A percentile compares a stretch with the other conserved stretches of the same genome.
phyloP scores from a whole-genome alignment of 176 grass and related monocot species.

The Phoenix dactylifera region DNA sequence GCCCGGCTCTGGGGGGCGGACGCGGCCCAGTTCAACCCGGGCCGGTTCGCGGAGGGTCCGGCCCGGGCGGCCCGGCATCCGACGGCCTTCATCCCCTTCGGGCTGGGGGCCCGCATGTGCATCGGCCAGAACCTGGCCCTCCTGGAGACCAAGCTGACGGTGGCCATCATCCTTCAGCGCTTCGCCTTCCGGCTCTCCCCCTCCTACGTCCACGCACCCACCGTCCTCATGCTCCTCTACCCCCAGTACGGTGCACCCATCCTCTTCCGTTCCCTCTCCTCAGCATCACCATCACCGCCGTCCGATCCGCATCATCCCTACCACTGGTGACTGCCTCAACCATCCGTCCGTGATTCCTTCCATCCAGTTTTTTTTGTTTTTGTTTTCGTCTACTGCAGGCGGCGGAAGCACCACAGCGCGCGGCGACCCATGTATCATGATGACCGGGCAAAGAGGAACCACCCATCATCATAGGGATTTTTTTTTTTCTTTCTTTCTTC shows the following conservation, averaged over 20 bases:
- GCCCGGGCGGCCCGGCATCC: constrained; percentile 59
- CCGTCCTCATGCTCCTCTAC: constrained; percentile 97
- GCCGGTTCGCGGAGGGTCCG: constrained; percentile 52
- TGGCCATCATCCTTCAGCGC: constrained; percentile 80
- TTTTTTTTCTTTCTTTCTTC: too few relatives aligned
- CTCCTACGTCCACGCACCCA: constrained; percentile 84
- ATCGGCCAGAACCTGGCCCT: constrained; percentile 95
- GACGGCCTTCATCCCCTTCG: constrained; percentile 87
- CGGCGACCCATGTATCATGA: too few relatives aligned
- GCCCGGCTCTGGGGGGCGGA: constrained; percentile 65
- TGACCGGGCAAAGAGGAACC: too few relatives aligned
- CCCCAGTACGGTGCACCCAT: constrained; percentile 87
- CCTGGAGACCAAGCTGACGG: constrained; percentile 76
- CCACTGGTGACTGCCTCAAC: too few relatives aligned
- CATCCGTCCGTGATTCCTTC: too few relatives aligned
- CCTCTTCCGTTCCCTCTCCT: constrained; percentile 45
- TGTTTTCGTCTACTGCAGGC: too few relatives aligned
- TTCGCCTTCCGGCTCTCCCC: constrained; percentile 79
- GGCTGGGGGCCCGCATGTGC: constrained; percentile 84
- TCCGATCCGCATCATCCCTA: constrained; percentile 12
- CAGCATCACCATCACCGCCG: constrained; percentile 3
- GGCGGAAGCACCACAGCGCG: too few relatives aligned
- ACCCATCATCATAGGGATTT: too few relatives aligned
- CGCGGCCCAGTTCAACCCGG: constrained; percentile 84
- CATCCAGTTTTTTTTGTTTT: too few relatives aligned